Evolutionary conservation across 2,329 filamentous ascomycete genomes (phyloP).

Genomic region (Curvularia verruculosa): DNA sequence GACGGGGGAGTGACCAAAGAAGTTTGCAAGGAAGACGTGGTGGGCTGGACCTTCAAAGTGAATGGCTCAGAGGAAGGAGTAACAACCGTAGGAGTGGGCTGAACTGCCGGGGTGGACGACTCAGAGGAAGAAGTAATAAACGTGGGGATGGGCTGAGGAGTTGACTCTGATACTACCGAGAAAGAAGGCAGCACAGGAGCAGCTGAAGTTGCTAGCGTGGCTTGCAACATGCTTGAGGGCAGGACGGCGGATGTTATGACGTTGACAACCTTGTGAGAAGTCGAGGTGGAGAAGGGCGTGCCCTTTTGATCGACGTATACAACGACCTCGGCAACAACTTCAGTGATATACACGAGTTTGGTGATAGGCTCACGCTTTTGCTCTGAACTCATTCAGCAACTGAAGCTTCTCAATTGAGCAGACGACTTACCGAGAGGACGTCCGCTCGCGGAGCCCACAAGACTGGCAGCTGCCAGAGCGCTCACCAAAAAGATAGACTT

Average conservation of each 20-base stretch:
- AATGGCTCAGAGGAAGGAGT: constrained; percentile 15
- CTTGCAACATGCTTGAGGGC: neutral
- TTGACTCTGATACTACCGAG: constrained; percentile 10
- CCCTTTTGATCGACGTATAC: constrained; percentile 44
- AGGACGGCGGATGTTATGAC: neutral
- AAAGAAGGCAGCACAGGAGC: constrained; percentile 1
- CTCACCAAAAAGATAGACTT: constrained; percentile 50
- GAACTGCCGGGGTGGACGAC: no score
- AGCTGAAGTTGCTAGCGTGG: neutral
- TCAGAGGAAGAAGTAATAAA: constrained; percentile 14
- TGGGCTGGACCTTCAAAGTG: constrained; percentile 8
- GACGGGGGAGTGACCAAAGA: constrained; percentile 2
- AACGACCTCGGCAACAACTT: constrained; percentile 36
- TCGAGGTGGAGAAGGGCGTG: constrained; percentile 34
- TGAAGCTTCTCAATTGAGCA: neutral
- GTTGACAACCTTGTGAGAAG: constrained; percentile 15
- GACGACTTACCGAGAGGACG: constrained; percentile 49
- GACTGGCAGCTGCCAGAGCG: constrained; percentile 39
- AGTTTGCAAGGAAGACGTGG: constrained; percentile 1
- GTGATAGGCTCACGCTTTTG: constrained; percentile 43
- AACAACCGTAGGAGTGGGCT: constrained; percentile 6
- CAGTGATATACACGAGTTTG: constrained; percentile 40
- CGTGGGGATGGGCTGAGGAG: constrained; percentile 5
- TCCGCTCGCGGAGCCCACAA: constrained; percentile 53
- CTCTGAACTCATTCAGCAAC: constrained; percentile 28